A percentile compares a stretch with the other conserved stretches of the same genome.
phyloP scores from a whole-genome alignment of 2,329 filamentous ascomycete species.

The Fusarium avenaceum region DNA sequence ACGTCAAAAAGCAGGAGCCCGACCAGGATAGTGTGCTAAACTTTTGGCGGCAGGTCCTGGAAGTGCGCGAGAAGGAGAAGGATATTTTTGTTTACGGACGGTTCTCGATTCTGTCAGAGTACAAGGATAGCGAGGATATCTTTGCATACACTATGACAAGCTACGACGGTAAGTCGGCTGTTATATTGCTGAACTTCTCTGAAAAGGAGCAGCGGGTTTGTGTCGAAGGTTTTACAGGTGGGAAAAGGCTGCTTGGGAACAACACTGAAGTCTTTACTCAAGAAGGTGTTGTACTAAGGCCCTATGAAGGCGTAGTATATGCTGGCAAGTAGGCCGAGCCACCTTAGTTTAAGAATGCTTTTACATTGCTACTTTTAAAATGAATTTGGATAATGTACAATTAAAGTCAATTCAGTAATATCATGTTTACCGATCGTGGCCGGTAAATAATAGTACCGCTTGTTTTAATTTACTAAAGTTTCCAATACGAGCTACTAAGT shows the following conservation, averaged over 20 bases:
- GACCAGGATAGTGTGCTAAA: conserved; percentile 35
- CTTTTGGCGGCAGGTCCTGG: conserved; percentile 38
- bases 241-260: conserved; percentile 5
- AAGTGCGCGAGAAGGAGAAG: conserved; percentile 26
- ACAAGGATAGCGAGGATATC: conserved; percentile 31
- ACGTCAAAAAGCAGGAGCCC: conserved; percentile 32
- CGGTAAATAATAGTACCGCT: too few species aligned
- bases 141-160: conserved; percentile 45
- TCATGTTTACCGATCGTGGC: too few species aligned
- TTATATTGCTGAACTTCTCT: conserved; percentile 45
- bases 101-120: conserved; percentile 10
- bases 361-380: too few species aligned
- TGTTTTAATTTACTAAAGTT: too few species aligned
- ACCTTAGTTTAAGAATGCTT: too few species aligned
- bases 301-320: conserved; percentile 15
- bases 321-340: neutral
- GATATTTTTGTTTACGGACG: conserved; percentile 46
- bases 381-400: too few species aligned
- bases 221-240: conserved; percentile 4
- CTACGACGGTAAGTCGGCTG: conserved; percentile 25
- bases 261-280: fast-evolving
- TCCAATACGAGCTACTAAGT: too few species aligned
- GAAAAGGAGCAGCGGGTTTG: neutral
- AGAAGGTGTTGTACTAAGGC: neutral
- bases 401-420: too few species aligned